A percentile compares a stretch with the other conserved stretches of the same genome.
Evolutionary conservation across 805 yeast species (phyloP).

Genomic region (Wickerhamomyces kurtzmanii): DNA sequence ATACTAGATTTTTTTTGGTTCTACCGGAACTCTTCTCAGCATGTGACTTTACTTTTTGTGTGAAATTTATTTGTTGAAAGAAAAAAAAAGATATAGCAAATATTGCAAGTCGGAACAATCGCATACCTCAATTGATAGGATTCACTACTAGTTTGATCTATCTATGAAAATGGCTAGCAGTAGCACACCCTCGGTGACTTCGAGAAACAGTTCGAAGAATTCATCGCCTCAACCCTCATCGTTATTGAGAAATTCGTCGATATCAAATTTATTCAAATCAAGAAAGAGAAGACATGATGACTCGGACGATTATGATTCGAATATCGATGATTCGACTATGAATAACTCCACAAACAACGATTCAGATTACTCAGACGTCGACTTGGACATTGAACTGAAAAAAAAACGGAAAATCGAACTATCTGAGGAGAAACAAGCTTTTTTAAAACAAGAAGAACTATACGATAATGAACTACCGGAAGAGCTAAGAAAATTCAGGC

Average conservation of each 20-base stretch:
- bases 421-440: constrained; percentile 15
- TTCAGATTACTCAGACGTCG: not conserved
- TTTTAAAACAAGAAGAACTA: constrained; percentile 39
- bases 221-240: too few relatives aligned
- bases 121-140: too few relatives aligned
- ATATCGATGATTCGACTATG: not conserved
- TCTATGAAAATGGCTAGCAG: too few relatives aligned
- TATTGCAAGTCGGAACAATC: too few relatives aligned
- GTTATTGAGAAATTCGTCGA: constrained; percentile 9
- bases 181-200: too few relatives aligned
- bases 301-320: not conserved
- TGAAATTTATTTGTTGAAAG: too few relatives aligned
- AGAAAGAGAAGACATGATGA: constrained; percentile 5
- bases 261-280: constrained; percentile 9
- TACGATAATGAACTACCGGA: constrained; percentile 59
- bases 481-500: constrained; percentile 68
- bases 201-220: too few relatives aligned
- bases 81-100: too few relatives aligned
- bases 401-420: constrained; percentile 15
- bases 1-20: too few relatives aligned
- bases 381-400: constrained; percentile 4
- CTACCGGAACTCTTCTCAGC: too few relatives aligned
- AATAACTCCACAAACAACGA: constrained; percentile 2
- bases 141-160: too few relatives aligned
- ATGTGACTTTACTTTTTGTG: too few relatives aligned